Conservation (phyloP, 2,329 filamentous ascomycete species). For the Colletotrichum echinochloae region DNA sequence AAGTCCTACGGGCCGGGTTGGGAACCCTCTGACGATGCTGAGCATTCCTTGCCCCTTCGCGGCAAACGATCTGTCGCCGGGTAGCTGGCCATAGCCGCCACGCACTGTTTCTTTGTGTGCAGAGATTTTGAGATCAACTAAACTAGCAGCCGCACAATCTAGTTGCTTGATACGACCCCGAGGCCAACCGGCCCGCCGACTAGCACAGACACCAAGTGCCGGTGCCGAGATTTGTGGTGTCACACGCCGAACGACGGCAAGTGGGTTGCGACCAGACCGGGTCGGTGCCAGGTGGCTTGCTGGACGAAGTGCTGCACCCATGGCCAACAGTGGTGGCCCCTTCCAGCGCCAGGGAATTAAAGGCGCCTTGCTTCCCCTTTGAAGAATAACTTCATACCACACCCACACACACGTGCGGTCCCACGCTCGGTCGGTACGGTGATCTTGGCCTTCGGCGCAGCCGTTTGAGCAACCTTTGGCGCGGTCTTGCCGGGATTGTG, state of each 20-base stretch:
- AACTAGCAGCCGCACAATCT: background rate
- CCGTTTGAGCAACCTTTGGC: conserved; percentile 28
- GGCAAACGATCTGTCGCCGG: background rate
- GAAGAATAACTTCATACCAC: background rate
- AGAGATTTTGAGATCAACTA: background rate
- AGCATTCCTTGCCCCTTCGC: background rate
- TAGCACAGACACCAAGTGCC: background rate
- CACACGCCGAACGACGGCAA: conserved; percentile 18
- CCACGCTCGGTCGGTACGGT: conserved; percentile 1
- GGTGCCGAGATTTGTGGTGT: conserved; percentile 13
- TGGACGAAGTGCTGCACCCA: background rate
- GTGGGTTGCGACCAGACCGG: conserved; percentile 17
- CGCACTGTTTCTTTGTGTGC: background rate
- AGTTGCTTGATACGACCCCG: background rate
- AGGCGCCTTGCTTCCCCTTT: conserved; percentile 16
- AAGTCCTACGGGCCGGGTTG: background rate
- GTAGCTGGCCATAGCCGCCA: background rate
- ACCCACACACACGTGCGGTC: background rate
- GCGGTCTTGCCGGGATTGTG: conserved; percentile 2
- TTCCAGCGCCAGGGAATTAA: conserved; percentile 17
- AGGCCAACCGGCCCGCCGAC: background rate
- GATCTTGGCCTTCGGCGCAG: conserved; percentile 1
- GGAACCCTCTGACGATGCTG: background rate
- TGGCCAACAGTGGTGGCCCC: background rate
- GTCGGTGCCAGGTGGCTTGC: background rate